A percentile compares a stretch with the other conserved stretches of the same genome.
Evolutionary conservation across 176 grass and related monocot species (phyloP).

Genomic region (bread wheat (Triticum aestivum)): IWGSC_CS_RefSeq_v2.1 NC_057800.1:714268945-714269444

Average conservation of each 20-base stretch:
- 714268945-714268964: not conserved
- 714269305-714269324: not conserved
- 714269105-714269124: not conserved
- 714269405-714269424: no score
- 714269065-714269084: slow-evolving; percentile 25
- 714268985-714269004: not conserved
- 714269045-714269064: slow-evolving; percentile 33
- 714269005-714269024: not conserved
- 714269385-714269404: not conserved
- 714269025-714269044: not conserved
- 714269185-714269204: no score
- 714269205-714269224: not conserved
- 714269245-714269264: not conserved
- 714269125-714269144: not conserved
- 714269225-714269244: not conserved
- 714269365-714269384: not conserved
- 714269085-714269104: not conserved
- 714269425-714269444: no score
- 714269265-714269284: not conserved
- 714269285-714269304: not conserved
- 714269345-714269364: not conserved
- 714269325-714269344: not conserved
- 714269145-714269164: not conserved
- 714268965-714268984: not conserved
- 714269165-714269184: not conserved